Evolutionary conservation across 306 rosid genomes (phyloP).

Genomic region (Leucaena leucocephala): DNA sequence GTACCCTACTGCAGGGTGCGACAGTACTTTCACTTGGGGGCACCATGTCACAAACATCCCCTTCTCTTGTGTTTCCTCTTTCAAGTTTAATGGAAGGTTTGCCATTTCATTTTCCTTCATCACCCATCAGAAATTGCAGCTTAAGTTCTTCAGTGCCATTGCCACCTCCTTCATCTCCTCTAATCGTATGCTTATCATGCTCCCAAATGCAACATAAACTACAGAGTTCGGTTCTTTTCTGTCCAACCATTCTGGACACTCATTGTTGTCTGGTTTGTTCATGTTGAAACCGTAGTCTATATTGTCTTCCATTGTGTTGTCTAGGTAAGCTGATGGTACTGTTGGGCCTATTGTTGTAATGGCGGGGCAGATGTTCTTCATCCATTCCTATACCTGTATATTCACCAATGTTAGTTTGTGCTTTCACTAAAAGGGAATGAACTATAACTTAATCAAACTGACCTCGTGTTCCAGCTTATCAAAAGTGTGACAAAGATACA

Average conservation of each 20-base stretch:
- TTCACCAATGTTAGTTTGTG: background rate
- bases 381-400: background rate
- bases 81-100: background rate
- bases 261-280: background rate
- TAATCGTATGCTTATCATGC: background rate
- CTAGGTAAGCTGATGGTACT: background rate
- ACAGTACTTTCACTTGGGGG: background rate
- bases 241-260: background rate
- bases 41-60: background rate
- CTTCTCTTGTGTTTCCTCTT: background rate
- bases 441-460: background rate
- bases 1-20: slow-evolving; percentile 4
- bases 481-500: background rate
- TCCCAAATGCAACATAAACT: slow-evolving; percentile 1
- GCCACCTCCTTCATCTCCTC: background rate
- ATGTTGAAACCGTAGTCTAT: background rate
- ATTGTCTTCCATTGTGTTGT: background rate
- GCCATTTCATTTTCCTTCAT: background rate
- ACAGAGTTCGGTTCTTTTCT: background rate
- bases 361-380: background rate
- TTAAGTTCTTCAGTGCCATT: background rate
- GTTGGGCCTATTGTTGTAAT: background rate
- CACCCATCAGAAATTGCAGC: slow-evolving; percentile 3
- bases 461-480: background rate
- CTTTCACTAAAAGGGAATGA: background rate